phyloP scores from a whole-genome alignment of 1,139 yeast genomes.

The Yamadazyma epiphylla region DNA sequence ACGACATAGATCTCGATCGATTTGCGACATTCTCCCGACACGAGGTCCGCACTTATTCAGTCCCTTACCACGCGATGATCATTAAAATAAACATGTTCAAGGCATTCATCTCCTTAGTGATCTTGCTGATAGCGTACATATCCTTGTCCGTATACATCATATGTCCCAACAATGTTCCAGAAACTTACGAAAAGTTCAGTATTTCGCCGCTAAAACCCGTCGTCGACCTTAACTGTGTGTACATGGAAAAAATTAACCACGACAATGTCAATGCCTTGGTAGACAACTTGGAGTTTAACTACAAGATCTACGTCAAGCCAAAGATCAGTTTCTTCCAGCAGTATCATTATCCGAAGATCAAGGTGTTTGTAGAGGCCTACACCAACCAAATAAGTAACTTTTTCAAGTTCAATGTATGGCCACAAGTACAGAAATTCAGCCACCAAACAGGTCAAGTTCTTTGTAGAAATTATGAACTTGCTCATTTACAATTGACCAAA shows the following conservation, averaged over 20 bases:
- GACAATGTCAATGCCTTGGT: constrained; percentile 8
- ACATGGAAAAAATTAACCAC: constrained; percentile 9
- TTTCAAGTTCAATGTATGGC: background rate
- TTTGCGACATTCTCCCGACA: too few relatives aligned
- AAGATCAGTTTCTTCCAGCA: constrained; percentile 8
- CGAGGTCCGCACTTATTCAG: too few relatives aligned
- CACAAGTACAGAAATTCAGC: background rate
- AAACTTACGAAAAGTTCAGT: background rate
- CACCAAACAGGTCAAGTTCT: background rate
- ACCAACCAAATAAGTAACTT: constrained; percentile 3
- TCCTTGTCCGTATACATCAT: background rate
- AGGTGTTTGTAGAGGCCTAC: constrained; percentile 4
- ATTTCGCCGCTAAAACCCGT: constrained; percentile 3
- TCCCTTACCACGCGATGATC: too few relatives aligned
- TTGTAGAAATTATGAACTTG: background rate
- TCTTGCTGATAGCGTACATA: background rate
- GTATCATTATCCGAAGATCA: constrained; percentile 10
- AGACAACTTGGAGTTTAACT: constrained; percentile 10
- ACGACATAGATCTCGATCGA: too few relatives aligned
- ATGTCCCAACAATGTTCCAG: background rate
- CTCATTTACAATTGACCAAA: constrained; percentile 1
- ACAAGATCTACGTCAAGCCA: constrained; percentile 11
- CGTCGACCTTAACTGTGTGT: constrained; percentile 7
- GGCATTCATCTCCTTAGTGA: background rate
- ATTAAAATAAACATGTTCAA: background rate